Percentiles rank a stretch among this genome's conserved stretches.
These are phyloP conservation scores for Coriaria nepalensis DNA, from an alignment of 306 rosid genomes.

Conservation along the genomic window DNA sequence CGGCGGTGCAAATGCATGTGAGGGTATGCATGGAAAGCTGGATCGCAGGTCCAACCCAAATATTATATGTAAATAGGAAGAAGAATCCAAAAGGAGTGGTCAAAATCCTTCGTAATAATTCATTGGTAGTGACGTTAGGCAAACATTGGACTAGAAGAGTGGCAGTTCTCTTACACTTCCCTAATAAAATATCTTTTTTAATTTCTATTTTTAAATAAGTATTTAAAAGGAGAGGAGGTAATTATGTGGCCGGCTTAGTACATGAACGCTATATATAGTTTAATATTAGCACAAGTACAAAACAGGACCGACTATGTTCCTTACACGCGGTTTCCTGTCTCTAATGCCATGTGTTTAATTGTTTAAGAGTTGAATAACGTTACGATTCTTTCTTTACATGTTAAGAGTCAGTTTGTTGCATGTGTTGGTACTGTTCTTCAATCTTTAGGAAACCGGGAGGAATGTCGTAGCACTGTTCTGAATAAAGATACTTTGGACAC, in stretches of 20 bases:
- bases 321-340: conserved; percentile 17
- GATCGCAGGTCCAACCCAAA: conserved; percentile 31
- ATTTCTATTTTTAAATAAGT: background rate
- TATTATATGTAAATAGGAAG: conserved; percentile 13
- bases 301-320: conserved; percentile 21
- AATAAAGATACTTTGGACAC: too few relatives aligned
- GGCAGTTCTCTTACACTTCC: conserved; percentile 18
- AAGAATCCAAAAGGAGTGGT: conserved; percentile 48
- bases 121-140: conserved; percentile 45
- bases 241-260: background rate
- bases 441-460: too few relatives aligned
- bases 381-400: too few relatives aligned
- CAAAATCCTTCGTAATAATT: conserved; percentile 42
- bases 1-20: conserved; percentile 48
- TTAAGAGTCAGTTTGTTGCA: too few relatives aligned
- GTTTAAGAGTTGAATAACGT: background rate
- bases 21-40: conserved; percentile 61
- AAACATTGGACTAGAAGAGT: conserved; percentile 31
- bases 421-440: too few relatives aligned
- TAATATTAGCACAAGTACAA: background rate
- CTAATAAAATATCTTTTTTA: conserved; percentile 24
- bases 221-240: background rate
- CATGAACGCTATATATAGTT: background rate
- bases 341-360: background rate
- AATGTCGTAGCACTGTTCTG: too few relatives aligned